A percentile compares a stretch with the other conserved stretches of the same genome.
phyloP scores from a whole-genome alignment of 257 asterid species.

The Solanum acaule region DNA sequence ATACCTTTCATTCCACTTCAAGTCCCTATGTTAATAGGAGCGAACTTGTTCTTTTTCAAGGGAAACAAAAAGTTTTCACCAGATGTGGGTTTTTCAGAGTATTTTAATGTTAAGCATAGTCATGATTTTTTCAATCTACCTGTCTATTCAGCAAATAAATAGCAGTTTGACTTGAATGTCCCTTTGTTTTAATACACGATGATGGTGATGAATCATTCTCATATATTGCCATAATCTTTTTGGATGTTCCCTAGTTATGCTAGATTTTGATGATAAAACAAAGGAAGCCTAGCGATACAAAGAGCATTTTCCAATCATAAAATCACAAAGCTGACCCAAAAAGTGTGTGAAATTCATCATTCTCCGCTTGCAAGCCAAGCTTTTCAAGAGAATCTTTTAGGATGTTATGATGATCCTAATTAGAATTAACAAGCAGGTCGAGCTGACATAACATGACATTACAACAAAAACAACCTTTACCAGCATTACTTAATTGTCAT shows the following conservation, averaged over 20 bases:
- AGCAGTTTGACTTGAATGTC: not conserved
- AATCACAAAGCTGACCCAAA: not conserved
- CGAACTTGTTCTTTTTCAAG: too few relatives aligned
- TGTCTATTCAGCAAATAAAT: not conserved
- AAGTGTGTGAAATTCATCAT: not conserved
- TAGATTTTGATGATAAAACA: not conserved
- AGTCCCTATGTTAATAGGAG: too few relatives aligned
- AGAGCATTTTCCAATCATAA: not conserved
- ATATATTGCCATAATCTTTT: not conserved
- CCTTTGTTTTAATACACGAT: not conserved
- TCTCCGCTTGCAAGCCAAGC: not conserved
- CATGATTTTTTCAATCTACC: not conserved
- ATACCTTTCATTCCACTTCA: too few relatives aligned
- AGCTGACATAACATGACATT: not conserved
- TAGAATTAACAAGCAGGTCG: fast-evolving
- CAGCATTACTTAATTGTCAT: too few relatives aligned
- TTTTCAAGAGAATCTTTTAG: not conserved
- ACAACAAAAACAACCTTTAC: too few relatives aligned
- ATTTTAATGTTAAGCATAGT: too few relatives aligned
- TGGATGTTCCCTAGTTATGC: not conserved
- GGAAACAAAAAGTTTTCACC: too few relatives aligned
- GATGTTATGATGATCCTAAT: not conserved
- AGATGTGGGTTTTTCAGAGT: too few relatives aligned
- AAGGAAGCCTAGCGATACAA: not conserved
- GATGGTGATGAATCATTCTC: not conserved